Evolutionary conservation across 495 filamentous ascomycete species (phyloP), one percentile per base, ranked within the genome.

Genomic region (Annulohypoxylon nitens): DNA sequence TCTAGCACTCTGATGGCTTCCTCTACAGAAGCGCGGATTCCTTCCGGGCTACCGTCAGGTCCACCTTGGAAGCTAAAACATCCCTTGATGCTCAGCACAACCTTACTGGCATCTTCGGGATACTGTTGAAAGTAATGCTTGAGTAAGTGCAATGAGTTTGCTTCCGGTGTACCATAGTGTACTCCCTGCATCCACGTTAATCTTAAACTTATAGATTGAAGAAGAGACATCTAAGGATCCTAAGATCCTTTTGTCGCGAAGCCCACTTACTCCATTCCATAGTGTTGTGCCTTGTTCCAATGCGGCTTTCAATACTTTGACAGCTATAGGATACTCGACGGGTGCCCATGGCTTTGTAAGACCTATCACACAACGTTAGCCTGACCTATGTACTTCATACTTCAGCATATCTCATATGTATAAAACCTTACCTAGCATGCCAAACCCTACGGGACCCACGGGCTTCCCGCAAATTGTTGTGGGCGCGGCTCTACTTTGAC

Each of bases 51-150:
- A 33, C 89, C 86, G 51, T 83, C 79, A 1, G 75, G 75, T 9
- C 26, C 50, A 2, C 51, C 71, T 10, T 26, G 34, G 3, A 5
- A 3, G 11, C 54, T 30, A 30, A 53, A 71, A 3, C 81, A 87
- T 10, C 88, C 89, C 73, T 91, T 90, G 75, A 91, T 83, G 75
- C 86, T 88, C n/a, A 90, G 78, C 12, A 89, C 83, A 5, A 90
- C 84, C 67, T 87, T 85, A 12, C 83, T 79, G 1, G 88, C 87
- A 41, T 89, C 86, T 72, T 88, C 83, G 0, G 88, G 88, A 77
- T 90, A 82, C 67, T 85, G 75, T 48, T 81, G 80, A 72, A 90
- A 90, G 77, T 90, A 91, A 58, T 83, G 77, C 53, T 86, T 83
- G 53, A 90, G 79, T 41, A 90, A 77, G 37, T 88, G 85, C 41